phyloP scores from a whole-genome alignment of 495 filamentous ascomycete species.

The Haplographium delicatum region DNA sequence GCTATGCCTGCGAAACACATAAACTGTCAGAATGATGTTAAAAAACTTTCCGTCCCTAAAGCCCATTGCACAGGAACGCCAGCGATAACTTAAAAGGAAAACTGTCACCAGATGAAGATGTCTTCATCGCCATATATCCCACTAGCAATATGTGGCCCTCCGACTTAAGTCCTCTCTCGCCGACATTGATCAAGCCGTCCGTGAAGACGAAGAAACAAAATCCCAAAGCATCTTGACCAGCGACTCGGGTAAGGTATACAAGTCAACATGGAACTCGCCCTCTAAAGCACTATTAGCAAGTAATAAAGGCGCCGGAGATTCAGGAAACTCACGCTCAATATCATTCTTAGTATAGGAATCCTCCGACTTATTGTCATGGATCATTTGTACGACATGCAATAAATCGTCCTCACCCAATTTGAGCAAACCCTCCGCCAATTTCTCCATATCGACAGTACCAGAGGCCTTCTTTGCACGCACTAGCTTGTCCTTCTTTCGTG shows the following conservation, averaged over 20 bases:
- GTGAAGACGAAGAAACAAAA: no score
- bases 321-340: slow-evolving; percentile 67
- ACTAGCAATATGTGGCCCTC: neutral
- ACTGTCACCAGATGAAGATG: no score
- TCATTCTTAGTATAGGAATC: slow-evolving; percentile 97
- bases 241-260: slow-evolving; percentile 86
- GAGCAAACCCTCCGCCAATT: slow-evolving; percentile 88
- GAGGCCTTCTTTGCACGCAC: slow-evolving; percentile 85
- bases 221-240: slow-evolving; percentile 92
- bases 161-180: no score
- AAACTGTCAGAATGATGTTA: neutral
- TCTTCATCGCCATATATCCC: no score
- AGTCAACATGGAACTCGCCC: slow-evolving; percentile 97
- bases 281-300: slow-evolving; percentile 43
- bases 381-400: slow-evolving; percentile 91
- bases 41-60: neutral
- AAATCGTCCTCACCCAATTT: slow-evolving; percentile 84
- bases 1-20: slow-evolving; percentile 3
- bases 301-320: neutral
- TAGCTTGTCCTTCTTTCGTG: slow-evolving; percentile 53
- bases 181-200: no score
- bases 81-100: neutral
- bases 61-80: slow-evolving; percentile 6
- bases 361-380: slow-evolving; percentile 89
- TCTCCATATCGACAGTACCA: slow-evolving; percentile 80